Conservation (phyloP, 306 rosid species). For the Quercus gilva region DNA sequence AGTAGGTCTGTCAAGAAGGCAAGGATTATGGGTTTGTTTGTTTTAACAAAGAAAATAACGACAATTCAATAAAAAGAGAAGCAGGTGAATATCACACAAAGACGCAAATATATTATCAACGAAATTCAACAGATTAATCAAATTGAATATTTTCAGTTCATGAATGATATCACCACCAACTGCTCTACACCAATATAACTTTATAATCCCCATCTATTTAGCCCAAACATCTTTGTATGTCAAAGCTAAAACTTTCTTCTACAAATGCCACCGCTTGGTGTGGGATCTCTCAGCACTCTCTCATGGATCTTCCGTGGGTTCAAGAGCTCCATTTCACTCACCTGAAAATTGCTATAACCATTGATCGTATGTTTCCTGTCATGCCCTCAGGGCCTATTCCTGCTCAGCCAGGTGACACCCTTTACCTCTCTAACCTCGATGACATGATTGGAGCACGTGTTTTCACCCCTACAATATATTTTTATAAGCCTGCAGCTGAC, state of each 20-base stretch:
- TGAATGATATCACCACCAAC: slow-evolving; percentile 37
- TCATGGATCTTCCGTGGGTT: slow-evolving; percentile 77
- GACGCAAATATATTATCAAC: neutral
- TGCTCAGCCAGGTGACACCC: slow-evolving; percentile 28
- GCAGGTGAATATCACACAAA: neutral
- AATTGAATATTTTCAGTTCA: slow-evolving; percentile 16
- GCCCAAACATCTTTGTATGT: slow-evolving; percentile 73
- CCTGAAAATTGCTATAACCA: slow-evolving; percentile 44
- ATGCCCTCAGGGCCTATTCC: slow-evolving; percentile 57
- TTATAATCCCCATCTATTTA: slow-evolving; percentile 28
- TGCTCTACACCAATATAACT: slow-evolving; percentile 39
- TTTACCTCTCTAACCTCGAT: slow-evolving; percentile 83
- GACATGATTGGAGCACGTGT: slow-evolving; percentile 77
- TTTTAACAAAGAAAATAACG: no score
- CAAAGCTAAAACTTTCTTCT: slow-evolving; percentile 23
- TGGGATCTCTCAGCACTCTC: slow-evolving; percentile 21
- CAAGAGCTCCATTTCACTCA: slow-evolving; percentile 73
- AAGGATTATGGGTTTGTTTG: no score
- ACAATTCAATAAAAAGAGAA: no score
- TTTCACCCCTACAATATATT: slow-evolving; percentile 82
- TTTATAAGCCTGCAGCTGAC: slow-evolving; percentile 31
- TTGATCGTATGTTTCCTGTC: slow-evolving; percentile 34
- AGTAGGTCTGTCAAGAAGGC: no score
- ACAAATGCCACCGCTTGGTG: slow-evolving; percentile 52
- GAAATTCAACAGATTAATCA: neutral